phyloP scores from a whole-genome alignment of 164 flowering plant genomes.

The Cinnamomum micranthum region DNA sequence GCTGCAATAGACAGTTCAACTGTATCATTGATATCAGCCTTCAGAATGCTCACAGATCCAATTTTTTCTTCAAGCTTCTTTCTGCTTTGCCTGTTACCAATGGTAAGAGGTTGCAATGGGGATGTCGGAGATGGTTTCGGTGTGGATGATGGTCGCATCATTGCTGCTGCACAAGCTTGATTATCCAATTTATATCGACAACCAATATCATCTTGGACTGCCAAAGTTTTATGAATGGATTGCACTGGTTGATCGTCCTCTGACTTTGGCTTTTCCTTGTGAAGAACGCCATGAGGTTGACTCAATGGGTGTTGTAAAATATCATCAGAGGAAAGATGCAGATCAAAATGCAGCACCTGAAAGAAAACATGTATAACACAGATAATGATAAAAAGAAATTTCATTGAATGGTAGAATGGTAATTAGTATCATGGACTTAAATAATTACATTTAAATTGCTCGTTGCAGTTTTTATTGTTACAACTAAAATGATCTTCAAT shows the following conservation, averaged over 20 bases:
- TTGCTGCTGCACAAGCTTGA: conserved; percentile 3
- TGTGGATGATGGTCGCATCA: conserved; percentile 7
- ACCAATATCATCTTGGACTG: conserved; percentile 6
- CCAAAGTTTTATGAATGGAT: conserved; percentile 17
- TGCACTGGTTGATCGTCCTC: conserved; percentile 4
- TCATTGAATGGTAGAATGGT: too few relatives aligned
- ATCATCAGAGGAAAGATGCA: conserved; percentile 53
- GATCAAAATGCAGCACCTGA: conserved; percentile 47
- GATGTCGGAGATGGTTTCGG: conserved; percentile 9
- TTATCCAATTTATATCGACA: conserved; percentile 4
- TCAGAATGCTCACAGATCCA: conserved; percentile 10
- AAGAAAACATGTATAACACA: not conserved
- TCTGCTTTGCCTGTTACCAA: conserved; percentile 6
- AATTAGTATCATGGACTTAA: not conserved
- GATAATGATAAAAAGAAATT: too few relatives aligned
- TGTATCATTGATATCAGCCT: conserved; percentile 38
- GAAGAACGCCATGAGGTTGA: conserved; percentile 16
- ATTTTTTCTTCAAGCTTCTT: conserved; percentile 18
- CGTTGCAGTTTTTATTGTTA: not conserved
- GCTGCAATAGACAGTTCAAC: conserved; percentile 79
- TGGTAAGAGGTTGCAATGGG: conserved; percentile 6
- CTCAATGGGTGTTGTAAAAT: conserved; percentile 24
- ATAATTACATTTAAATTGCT: not conserved
- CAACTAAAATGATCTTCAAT: not conserved
- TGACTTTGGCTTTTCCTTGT: conserved; percentile 14